Evolutionary conservation across 1,284 basidiomycete genomes (phyloP).

Genomic region (Boletus holoroseus): DNA sequence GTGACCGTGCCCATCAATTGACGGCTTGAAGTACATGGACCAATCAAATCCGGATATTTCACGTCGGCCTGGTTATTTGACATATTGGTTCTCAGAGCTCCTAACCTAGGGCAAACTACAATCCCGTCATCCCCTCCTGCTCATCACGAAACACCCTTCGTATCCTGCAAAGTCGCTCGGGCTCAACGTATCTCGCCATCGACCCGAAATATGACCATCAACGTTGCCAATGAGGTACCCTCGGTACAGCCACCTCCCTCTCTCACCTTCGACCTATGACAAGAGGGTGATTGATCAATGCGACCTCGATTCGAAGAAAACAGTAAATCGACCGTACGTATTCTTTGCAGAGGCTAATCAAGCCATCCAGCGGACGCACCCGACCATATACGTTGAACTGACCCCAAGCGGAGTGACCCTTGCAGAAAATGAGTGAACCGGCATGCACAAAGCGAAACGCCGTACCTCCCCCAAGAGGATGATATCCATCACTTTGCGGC

Average conservation of each 20-base stretch:
- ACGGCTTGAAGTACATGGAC: background rate
- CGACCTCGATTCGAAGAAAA: background rate
- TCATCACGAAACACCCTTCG: slow-evolving; percentile 74
- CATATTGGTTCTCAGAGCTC: background rate
- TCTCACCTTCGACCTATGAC: slow-evolving; percentile 55
- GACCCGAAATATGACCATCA: slow-evolving; percentile 59
- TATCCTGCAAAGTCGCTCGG: slow-evolving; percentile 54
- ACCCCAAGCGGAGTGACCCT: slow-evolving; percentile 80
- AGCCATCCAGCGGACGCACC: slow-evolving; percentile 64
- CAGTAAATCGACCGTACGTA: slow-evolving; percentile 47
- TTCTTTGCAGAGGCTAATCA: slow-evolving; percentile 66
- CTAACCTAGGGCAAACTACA: background rate
- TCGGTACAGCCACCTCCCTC: slow-evolving; percentile 73
- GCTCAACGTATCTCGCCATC: slow-evolving; percentile 71
- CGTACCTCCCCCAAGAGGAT: slow-evolving; percentile 65
- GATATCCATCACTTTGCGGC: slow-evolving; percentile 41
- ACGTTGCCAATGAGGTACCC: slow-evolving; percentile 65
- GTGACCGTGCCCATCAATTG: background rate
- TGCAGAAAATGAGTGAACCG: slow-evolving; percentile 6
- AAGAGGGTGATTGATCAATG: slow-evolving; percentile 2
- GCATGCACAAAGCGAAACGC: background rate
- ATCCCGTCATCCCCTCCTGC: slow-evolving; percentile 37
- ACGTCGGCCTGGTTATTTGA: background rate
- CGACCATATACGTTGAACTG: slow-evolving; percentile 68
- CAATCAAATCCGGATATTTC: background rate